Conservation (phyloP, 768 basidiomycete species). For the Dioszegia hungarica region DNA sequence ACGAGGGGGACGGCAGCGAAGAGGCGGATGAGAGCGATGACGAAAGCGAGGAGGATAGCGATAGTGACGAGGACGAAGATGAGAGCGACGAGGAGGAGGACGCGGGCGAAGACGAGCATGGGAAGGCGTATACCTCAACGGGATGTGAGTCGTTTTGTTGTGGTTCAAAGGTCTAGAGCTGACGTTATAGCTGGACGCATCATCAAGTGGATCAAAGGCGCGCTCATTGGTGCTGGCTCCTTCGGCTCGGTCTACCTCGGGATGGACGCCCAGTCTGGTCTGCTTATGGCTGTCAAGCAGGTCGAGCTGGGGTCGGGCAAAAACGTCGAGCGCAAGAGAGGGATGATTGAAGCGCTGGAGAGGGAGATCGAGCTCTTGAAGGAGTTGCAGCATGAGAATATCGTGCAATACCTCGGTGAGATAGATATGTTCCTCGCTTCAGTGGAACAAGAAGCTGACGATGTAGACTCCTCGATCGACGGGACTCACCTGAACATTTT, state of each 20-base stretch:
- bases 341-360: conserved; percentile 87
- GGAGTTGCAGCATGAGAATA: conserved; percentile 93
- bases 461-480: conserved; percentile 83
- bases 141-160: conserved; percentile 52
- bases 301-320: conserved; percentile 83
- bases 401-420: conserved; percentile 94
- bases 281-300: conserved; percentile 97
- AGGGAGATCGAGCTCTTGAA: conserved; percentile 93
- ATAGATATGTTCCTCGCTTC: conserved; percentile 6
- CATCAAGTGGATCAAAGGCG: conserved; percentile 95
- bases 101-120: conserved; percentile 40
- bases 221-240: conserved; percentile 88
- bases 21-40: conserved; percentile 17
- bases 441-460: background rate
- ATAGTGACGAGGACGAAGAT: conserved; percentile 51
- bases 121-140: conserved; percentile 57
- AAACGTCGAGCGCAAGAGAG: conserved; percentile 87
- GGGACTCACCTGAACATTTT: conserved; percentile 90
- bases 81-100: conserved; percentile 44
- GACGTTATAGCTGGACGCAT: conserved; percentile 53
- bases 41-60: conserved; percentile 26
- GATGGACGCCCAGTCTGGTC: conserved; percentile 83
- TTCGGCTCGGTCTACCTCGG: conserved; percentile 94
- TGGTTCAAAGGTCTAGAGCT: background rate
- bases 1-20: conserved; percentile 18